A percentile compares a stretch with the other conserved stretches of the same genome.
These are phyloP conservation scores for Candida cerambycidarum DNA, from an alignment of 805 yeast genomes.

Conservation along the genomic window DNA sequence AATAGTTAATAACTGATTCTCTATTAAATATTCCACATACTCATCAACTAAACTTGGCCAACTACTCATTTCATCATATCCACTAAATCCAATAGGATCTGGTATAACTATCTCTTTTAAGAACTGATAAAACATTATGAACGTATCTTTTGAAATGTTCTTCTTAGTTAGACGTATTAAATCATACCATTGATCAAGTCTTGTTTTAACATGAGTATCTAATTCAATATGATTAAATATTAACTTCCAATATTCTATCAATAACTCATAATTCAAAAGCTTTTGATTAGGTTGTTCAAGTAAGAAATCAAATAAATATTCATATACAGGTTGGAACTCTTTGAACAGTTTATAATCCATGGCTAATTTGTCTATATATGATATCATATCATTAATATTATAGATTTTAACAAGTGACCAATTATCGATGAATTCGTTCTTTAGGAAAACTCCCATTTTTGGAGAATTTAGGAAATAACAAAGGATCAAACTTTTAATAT, in stretches of 20 bases:
- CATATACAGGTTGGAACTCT: constrained; percentile 61
- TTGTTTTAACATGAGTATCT: constrained; percentile 16
- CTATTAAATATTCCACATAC: constrained; percentile 55
- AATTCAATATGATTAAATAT: constrained; percentile 41
- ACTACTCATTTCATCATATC: constrained; percentile 77
- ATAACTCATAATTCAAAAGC: constrained; percentile 56
- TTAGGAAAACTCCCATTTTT: constrained; percentile 59
- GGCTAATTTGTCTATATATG: constrained; percentile 13
- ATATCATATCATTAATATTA: constrained; percentile 49
- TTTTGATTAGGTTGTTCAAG: constrained; percentile 58
- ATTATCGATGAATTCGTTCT: constrained; percentile 49
- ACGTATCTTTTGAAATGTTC: constrained; percentile 67
- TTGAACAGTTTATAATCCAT: constrained; percentile 13
- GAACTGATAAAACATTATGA: constrained; percentile 82
- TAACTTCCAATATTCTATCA: constrained; percentile 75
- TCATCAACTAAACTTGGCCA: constrained; percentile 93
- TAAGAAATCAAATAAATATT: constrained; percentile 66
- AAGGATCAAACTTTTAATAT: constrained; percentile 64
- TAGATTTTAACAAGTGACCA: constrained; percentile 48
- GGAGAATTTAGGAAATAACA: constrained; percentile 71
- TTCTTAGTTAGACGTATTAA: constrained; percentile 51
- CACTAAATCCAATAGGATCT: constrained; percentile 50
- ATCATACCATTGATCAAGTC: constrained; percentile 55
- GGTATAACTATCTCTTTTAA: constrained; percentile 44
- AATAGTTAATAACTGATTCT: not conserved